Evolutionary conservation across 2,329 filamentous ascomycete species (phyloP), one percentile per base, ranked within the genome.

Genomic region (Claviceps citrina): DNA sequence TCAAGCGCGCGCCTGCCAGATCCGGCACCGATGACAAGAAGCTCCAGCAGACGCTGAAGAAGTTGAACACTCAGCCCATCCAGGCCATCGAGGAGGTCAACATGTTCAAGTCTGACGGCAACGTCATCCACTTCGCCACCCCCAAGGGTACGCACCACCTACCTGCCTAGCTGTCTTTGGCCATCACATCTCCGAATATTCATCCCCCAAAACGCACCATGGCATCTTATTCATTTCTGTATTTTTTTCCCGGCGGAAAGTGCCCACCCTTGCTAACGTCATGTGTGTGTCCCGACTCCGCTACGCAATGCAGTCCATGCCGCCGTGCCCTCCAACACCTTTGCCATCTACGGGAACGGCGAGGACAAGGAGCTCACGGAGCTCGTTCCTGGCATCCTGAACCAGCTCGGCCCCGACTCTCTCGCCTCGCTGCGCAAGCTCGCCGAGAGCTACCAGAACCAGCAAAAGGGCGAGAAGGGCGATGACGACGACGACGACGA

Each of bases 61-160:
- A 98, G 82, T 79, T 98, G 66, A 96, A 96, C 70, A 89, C 93
- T 44, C 91, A 98, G 78, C 91, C 91, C 58, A 96, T 98, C 68
- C 87, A 93, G 73, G 85, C 84, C 52, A 98, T 98, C 58, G 91
- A 98, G 79, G 91, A 98, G 75, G 91, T 98, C 65, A 98, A 98
- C 81, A 98, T 98, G 91, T 98, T 98, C 81, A 98, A 98, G 83
- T 82, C 84, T 63, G 91, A 98, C 64, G 91, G 91, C 66, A 98
- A 98, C 67, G 91, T 98, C 66, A 96, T 98, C 61, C 91, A 98
- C 78, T 98, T 98, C 65, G 82, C 85, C 57, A 84, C 84, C 59
- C 91, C 91, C 55, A 95, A 95, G 76, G 91, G 91, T 96, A 70
- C 60, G 76, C 32, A 35, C 71, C n/a, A n/a, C n/a, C n/a, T n/a